Conservation (phyloP, 2,329 filamentous ascomycete genomes). For the Hymenoscyphus scutula region DNA sequence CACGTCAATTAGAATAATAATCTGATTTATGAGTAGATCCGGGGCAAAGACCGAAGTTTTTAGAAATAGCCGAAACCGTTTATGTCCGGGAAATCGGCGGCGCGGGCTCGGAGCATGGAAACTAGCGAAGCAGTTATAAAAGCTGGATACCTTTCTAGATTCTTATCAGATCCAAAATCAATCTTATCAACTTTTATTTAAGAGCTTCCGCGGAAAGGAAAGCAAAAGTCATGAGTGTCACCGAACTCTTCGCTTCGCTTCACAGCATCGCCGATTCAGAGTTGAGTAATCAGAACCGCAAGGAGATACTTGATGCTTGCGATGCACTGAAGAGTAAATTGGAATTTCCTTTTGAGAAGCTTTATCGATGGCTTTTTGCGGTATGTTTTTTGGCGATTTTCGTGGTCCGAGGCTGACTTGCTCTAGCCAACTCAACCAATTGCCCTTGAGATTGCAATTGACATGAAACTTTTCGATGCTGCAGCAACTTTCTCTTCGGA, state of each 20-base stretch:
- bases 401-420: neutral
- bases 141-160: no score
- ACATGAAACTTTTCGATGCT: conserved; percentile 16
- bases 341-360: conserved; percentile 10
- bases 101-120: no score
- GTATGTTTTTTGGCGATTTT: neutral
- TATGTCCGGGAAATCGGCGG: no score
- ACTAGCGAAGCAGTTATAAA: no score
- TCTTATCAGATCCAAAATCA: no score
- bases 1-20: no score
- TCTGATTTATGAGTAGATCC: no score
- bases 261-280: conserved; percentile 1
- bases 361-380: neutral
- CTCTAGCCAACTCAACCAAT: conserved; percentile 7
- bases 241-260: conserved; percentile 8
- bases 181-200: no score
- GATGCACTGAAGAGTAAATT: conserved; percentile 3
- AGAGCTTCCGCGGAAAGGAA: no score
- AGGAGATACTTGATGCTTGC: conserved; percentile 6
- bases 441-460: conserved; percentile 12
- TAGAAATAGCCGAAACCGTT: no score
- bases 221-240: neutral
- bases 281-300: conserved; percentile 5
- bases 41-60: no score
- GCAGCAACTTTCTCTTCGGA: neutral